Evolutionary conservation across 116 monocot species (phyloP).

Genomic region (Trichopus zeylanicus): DNA sequence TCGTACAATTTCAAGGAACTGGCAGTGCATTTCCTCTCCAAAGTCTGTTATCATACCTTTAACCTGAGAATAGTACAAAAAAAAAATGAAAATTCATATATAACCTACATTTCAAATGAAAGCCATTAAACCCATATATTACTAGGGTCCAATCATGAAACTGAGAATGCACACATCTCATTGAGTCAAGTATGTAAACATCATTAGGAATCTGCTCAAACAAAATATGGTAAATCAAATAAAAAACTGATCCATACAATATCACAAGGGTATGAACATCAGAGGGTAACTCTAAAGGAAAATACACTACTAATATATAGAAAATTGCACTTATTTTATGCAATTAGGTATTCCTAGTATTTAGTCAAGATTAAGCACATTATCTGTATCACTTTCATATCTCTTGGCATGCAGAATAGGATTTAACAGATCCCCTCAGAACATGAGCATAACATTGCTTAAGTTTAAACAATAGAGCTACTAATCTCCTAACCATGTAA

Average conservation of each 20-base stretch:
- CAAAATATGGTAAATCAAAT: neutral
- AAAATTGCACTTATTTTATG: too few species aligned
- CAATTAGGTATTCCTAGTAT: too few species aligned
- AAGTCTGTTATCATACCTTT: slow-evolving; percentile 84
- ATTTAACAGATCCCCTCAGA: too few species aligned
- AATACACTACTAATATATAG: too few species aligned
- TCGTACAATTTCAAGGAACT: slow-evolving; percentile 94
- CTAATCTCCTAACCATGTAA: neutral
- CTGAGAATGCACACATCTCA: neutral
- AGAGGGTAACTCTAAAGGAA: neutral
- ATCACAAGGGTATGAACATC: neutral
- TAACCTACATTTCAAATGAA: too few species aligned
- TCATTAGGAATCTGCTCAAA: neutral
- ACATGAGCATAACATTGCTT: too few species aligned
- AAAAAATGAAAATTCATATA: neutral
- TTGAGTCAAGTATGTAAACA: neutral
- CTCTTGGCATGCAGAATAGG: too few species aligned
- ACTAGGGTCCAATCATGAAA: neutral
- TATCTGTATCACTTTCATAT: too few species aligned
- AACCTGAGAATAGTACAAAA: slow-evolving; percentile 36
- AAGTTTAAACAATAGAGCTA: too few species aligned
- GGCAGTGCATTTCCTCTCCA: slow-evolving; percentile 80
- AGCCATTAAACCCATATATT: neutral
- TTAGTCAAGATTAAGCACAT: too few species aligned
- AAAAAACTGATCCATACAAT: neutral